phyloP scores from a whole-genome alignment of 2,329 filamentous ascomycete genomes.

The Pseudogymnoascus sp. region DNA sequence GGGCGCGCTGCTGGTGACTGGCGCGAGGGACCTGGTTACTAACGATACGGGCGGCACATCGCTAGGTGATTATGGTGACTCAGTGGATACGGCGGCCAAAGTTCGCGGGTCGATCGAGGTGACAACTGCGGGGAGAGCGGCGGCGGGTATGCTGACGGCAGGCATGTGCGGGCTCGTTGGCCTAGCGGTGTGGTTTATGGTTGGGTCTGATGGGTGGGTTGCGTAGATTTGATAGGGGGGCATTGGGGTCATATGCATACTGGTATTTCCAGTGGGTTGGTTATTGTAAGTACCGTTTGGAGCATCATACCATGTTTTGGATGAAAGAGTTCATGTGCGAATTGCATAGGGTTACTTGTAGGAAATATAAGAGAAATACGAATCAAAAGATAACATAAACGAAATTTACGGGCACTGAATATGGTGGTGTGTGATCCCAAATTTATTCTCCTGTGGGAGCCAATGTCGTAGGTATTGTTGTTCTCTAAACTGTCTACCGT shows the following conservation, averaged over 20 bases:
- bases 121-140: conserved; percentile 32
- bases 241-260: background rate
- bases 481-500: background rate
- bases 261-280: background rate
- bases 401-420: background rate
- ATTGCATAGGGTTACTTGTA: background rate
- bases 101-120: conserved; percentile 14
- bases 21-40: conserved; percentile 36
- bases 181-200: conserved; percentile 10
- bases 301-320: background rate
- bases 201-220: conserved; percentile 6
- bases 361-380: background rate
- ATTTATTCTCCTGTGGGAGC: background rate
- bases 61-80: conserved; percentile 30
- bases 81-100: conserved; percentile 19
- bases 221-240: background rate
- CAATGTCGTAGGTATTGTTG: background rate
- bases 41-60: conserved; percentile 50
- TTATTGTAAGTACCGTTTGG: background rate
- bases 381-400: background rate
- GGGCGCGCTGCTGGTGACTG: conserved; percentile 38
- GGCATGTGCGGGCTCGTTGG: conserved; percentile 19
- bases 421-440: background rate
- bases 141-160: conserved; percentile 35
- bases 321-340: background rate